These are phyloP conservation scores for Lithospermum erythrorhizon DNA, from an alignment of 257 asterid species.

Conservation along the genomic window DNA sequence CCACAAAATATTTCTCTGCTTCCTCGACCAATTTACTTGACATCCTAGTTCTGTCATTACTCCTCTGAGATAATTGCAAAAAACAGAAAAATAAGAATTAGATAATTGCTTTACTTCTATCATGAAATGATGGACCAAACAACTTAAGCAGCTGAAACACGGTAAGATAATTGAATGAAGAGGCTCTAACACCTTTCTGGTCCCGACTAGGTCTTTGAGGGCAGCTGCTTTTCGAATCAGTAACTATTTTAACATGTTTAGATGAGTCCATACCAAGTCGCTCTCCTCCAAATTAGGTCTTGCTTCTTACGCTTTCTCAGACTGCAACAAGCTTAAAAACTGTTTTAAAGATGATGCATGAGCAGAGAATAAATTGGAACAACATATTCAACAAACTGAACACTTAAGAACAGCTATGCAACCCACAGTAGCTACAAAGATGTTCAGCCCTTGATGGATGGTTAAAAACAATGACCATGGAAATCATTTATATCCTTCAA, in stretches of 20 bases:
- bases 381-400: too few species aligned
- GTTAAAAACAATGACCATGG: too few species aligned
- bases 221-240: slow-evolving; percentile 33
- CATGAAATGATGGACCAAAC: too few species aligned
- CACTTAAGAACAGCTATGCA: too few species aligned
- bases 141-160: too few species aligned
- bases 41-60: slow-evolving; percentile 47
- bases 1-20: slow-evolving; percentile 76
- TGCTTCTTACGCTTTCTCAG: slow-evolving; percentile 43
- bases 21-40: slow-evolving; percentile 53
- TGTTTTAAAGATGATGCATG: too few species aligned
- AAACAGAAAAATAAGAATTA: background rate
- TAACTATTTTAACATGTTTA: slow-evolving; percentile 18
- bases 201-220: slow-evolving; percentile 33
- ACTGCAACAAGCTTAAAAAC: slow-evolving; percentile 20
- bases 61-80: slow-evolving; percentile 38
- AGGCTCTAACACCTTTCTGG: slow-evolving; percentile 44
- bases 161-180: slow-evolving; percentile 9
- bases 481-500: too few species aligned
- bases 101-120: too few species aligned
- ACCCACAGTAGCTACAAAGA: too few species aligned
- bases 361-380: too few species aligned
- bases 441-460: too few species aligned
- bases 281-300: slow-evolving; percentile 57
- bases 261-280: slow-evolving; percentile 48